Evolutionary conservation across 2,329 filamentous ascomycete genomes (phyloP), one percentile per base, ranked within the genome.

Genomic region (Colletotrichum spaethianum): DNA sequence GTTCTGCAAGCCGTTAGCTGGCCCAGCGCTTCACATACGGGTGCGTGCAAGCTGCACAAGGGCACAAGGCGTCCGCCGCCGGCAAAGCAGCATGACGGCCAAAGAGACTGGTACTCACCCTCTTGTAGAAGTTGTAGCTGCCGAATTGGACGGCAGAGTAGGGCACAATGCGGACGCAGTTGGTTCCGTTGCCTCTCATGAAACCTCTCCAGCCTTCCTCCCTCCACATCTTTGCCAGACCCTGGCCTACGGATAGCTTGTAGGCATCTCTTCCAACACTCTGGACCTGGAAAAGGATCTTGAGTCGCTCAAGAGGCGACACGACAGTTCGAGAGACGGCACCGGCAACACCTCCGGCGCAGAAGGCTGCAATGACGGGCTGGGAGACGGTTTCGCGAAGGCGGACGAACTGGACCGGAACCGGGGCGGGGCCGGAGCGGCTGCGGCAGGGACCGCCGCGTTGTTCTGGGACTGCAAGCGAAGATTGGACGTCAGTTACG

Each of bases 141-240:
- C 96, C 96, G 82, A 99, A 99, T 80, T 99, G 96, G 50, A 98
- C 96, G 14, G 96, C 96, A 61, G 96, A 98, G 82, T 99, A 99
- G 5, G 96, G 96, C 63, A 99, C 94, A 76, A 99, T 99, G 74
- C 96, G 94, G 78, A 99, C 94, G 87, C 96, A 99, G 83, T 99
- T 99, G 73, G 95, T 98, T 74, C 96, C 96, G 81, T 99, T 99
- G 63, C 96, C 96, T 76, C 95, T 91, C 95, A 99, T 97, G 83
- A 98, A 97, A 0, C 96, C 96, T 81, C 91, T 92, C 94, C 95
- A 98, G 66, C 96, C 96, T 83, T 99, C 96, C 81, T 99, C 96
- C 77, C 88, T 92, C 92, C 96, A 98, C 93, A 99, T 99, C 83
- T 99, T 99, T 52, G 86, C 89, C 75, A 99, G 86, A 4, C 94